Evolutionary conservation across 805 yeast genomes (phyloP), one percentile per base, ranked within the genome.

Genomic region (Kuraishia cidri): DNA sequence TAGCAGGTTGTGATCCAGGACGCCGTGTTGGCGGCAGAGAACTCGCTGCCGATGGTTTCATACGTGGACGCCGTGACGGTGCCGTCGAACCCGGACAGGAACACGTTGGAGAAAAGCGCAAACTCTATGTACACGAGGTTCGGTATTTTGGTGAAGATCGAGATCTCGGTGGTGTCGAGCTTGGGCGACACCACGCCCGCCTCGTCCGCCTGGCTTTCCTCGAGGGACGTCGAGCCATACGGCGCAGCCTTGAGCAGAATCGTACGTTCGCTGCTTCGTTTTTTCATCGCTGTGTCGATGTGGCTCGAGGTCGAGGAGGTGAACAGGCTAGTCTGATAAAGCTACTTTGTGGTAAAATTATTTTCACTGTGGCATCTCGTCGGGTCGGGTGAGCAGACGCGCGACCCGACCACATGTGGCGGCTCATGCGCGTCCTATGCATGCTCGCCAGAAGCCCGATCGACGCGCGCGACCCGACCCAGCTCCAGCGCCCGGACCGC

Each of bases 11-110:
- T 60, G 24, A 63, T 58, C 67, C 66, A 61, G 4, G 62, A 52
- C 11, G 62, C 63, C 9, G 57, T 35, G 25, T 52, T 38, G n/a
- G 54, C 55, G 6, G 60, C 56, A 13, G 52, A 43, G 31, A 58
- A 58, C 32, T 60, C 58, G 27, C 61, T 58, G 3, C 72, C 73
- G 21, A 68, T 65, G 22, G 61, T 52, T 13, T 70, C 58, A 36
- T 66, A 66, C 2, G 67, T 65, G 5, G 71, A 63, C 3, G 72
- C 71, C 8, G 70, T 64, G 26, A 69, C 58, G 4, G 72, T 66
- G 2, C 66, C 59, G 39, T 67, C 73, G 40, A 69, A 64, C 3
- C 70, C 70, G 7, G 66, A 52, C 11, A 68, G 51, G 32, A 68
- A 64, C 2, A 63, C 68, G 33, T 63, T 64, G 4, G 51, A 36